Evolutionary conservation across 148 eudicot genomes (phyloP).

Genomic region (Amaranthus hypochondriacus): DNA sequence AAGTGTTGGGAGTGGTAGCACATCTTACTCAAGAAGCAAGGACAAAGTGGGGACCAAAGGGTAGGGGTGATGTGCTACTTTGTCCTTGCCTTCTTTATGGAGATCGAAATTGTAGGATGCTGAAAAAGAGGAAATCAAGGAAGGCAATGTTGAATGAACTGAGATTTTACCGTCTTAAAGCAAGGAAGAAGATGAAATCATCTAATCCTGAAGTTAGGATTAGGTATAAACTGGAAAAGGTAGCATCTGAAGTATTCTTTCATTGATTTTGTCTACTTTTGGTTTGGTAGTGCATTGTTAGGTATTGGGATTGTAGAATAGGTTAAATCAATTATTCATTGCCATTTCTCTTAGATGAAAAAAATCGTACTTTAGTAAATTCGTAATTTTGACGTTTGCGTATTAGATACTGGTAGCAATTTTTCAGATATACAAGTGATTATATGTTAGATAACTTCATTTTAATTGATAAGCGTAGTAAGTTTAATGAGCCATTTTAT

Average conservation of each 20-base stretch:
- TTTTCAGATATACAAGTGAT: too few relatives aligned
- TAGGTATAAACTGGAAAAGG: conserved; percentile 89
- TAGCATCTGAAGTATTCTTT: conserved; percentile 9
- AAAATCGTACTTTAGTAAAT: too few relatives aligned
- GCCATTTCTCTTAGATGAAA: not conserved
- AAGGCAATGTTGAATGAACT: conserved; percentile 77
- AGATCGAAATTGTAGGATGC: conserved; percentile 17
- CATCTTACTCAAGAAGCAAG: too few relatives aligned
- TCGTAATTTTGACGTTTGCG: too few relatives aligned
- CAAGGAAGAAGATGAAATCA: conserved; percentile 89
- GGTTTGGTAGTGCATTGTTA: not conserved
- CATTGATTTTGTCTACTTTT: not conserved
- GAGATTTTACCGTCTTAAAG: conserved; percentile 75
- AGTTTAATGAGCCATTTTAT: too few relatives aligned
- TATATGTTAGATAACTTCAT: too few relatives aligned
- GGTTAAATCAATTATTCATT: not conserved
- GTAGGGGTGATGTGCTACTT: too few relatives aligned
- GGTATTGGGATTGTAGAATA: not conserved
- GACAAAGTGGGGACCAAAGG: too few relatives aligned
- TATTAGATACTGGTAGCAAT: too few relatives aligned
- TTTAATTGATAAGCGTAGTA: too few relatives aligned
- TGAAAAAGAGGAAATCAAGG: conserved; percentile 44
- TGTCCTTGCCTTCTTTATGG: not conserved
- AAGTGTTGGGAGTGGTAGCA: too few relatives aligned
- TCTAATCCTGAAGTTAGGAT: conserved; percentile 93